Evolutionary conservation across 2,329 filamentous ascomycete species (phyloP), one percentile per base, ranked within the genome.

Genomic region (Penicillium sp.): DNA sequence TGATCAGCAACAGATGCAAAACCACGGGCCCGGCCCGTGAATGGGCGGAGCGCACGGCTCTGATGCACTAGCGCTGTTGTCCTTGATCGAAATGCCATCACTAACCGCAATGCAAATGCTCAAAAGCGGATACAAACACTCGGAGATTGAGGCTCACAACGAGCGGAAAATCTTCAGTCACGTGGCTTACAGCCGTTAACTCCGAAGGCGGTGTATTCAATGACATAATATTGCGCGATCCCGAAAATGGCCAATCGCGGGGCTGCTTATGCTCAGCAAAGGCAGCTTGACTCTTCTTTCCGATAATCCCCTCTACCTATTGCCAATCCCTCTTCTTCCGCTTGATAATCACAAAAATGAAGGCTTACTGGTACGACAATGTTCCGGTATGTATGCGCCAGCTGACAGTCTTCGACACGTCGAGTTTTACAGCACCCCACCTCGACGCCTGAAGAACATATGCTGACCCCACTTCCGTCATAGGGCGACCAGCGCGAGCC

Each of bases 401-500:
- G 59, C 54, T 29, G 48, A 2, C 42, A 9, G 18, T 29, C 16
- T 18, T 27, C 7, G 13, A 11, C 24, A 14, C 32, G 11, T 24
- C 36, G 55, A 38, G 10, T 18, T 40, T 46, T 18, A 43, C 43
- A 49, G 40, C 39, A 34, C 14, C 48, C 45, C 29, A 43, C 48
- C 46, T 36, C 27, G 6, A 40, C 38, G 43, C 21, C 11, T 42
- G 29, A 55, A 56, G 45, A 57, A 38, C 51, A 48, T 56, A 53
- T 42, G 46, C 39, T 32, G 53, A 45, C 31, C 46, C 44, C 47
- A 49, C 43, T 32, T 43, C 49, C 49, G 53, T 54, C 60, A 57
- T 71, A 96, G 91, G 92, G 91, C 78, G 94, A 99, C 82, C 94
- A 97, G 79, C 92, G 94, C 71, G 84, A 89, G 42, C 84, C 90